Evolutionary conservation across 2,329 filamentous ascomycete species (phyloP), one percentile per base, ranked within the genome.

Genomic region (Monilinia laxa): DNA sequence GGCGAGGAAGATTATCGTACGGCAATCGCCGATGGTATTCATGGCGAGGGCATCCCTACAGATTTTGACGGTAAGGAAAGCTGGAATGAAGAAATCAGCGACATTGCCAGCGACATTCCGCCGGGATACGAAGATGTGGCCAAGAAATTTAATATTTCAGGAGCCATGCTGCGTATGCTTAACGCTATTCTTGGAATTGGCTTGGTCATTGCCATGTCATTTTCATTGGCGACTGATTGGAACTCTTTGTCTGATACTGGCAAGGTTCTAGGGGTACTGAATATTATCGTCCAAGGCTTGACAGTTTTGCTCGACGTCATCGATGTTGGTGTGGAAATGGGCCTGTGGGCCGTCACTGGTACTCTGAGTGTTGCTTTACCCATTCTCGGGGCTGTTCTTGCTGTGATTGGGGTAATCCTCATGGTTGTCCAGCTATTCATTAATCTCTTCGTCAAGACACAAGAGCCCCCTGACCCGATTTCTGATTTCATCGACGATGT

Each of bases 281-380:
- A 45, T 18, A 20, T 58, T 38, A 45, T n/a, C 23, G 38, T 58
- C 4, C n/a, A 58, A 45, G 40, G 23, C 38, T 58, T 58, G 40
- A 58, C 40, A 10, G 23, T 58, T 18, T 28, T 58, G n/a, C 23
- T 25, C 14, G 23, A 58, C 14, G 6, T 58, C 38, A 9, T 45
- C 23, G 38, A 58, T 28, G 38, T 28, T 25, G 38, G 55, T 18
- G 23, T 4, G 4, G 3, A 18, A n/a, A 20, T n/a, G 9, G 53
- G 53, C 20, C 16, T 55, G 53, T 55, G 53, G 53, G 53, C 31
- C 10, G 31, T 55, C 16, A 55, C 53, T 38, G 53, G 53, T 12
- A 35, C 53, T 20, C 35, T 55, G 28, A 55, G 53, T 35, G 53
- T 35, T 55, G 53, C 53, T 38, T 55, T 55, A 18, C 53, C 53